phyloP scores from a whole-genome alignment of 768 basidiomycete genomes.

The Naematelia aurantialba region DNA sequence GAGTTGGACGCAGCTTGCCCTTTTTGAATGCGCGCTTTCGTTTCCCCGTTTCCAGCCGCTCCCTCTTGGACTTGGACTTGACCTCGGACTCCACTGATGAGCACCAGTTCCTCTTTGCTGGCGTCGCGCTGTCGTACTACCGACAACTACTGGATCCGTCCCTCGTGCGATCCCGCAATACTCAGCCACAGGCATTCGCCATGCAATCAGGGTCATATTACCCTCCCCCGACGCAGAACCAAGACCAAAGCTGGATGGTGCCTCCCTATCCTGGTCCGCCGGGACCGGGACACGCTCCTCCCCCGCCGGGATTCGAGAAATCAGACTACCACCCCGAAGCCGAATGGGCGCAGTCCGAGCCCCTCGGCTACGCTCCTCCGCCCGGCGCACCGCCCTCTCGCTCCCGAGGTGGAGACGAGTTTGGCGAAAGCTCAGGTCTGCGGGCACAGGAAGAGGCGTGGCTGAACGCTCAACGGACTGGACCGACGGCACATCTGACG shows the following conservation, averaged over 20 bases:
- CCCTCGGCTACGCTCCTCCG: slow-evolving; percentile 14
- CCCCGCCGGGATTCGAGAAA: slow-evolving; percentile 33
- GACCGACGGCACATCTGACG: slow-evolving; percentile 39
- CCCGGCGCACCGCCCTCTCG: slow-evolving; percentile 16
- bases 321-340: slow-evolving; percentile 40
- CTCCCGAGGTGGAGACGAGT: neutral
- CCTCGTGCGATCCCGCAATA: slow-evolving; percentile 47
- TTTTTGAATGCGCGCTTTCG: too few species aligned
- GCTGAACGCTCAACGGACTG: slow-evolving; percentile 27
- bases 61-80: neutral
- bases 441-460: slow-evolving; percentile 31
- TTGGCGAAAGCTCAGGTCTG: neutral
- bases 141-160: slow-evolving; percentile 70
- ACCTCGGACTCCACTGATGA: neutral
- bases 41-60: neutral
- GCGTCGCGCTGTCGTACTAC: slow-evolving; percentile 68
- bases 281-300: slow-evolving; percentile 5
- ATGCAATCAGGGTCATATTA: slow-evolving; percentile 28
- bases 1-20: too few species aligned
- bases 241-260: slow-evolving; percentile 43
- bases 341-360: slow-evolving; percentile 29
- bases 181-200: slow-evolving; percentile 24
- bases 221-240: slow-evolving; percentile 20
- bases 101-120: slow-evolving; percentile 57
- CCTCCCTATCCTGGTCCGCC: slow-evolving; percentile 50